phyloP scores from a whole-genome alignment of 768 basidiomycete genomes.

The Boletus reticuloceps region DNA sequence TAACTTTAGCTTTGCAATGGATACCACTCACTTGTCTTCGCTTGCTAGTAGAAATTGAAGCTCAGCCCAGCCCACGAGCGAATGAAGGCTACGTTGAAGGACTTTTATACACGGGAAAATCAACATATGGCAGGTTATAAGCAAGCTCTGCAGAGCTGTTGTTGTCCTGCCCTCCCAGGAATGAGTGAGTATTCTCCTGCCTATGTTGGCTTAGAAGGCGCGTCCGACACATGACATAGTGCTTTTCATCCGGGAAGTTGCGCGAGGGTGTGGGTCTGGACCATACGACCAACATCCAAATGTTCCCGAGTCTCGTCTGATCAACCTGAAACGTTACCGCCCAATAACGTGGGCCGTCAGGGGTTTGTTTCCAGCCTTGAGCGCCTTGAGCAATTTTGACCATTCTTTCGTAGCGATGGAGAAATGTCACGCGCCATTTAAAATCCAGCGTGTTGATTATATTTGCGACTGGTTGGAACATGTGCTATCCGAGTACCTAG shows the following conservation, averaged over 20 bases:
- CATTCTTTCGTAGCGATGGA: conserved; percentile 41
- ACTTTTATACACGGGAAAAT: conserved; percentile 25
- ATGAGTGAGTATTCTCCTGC: conserved; percentile 22
- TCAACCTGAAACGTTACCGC: conserved; percentile 40
- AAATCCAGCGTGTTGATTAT: conserved; percentile 32
- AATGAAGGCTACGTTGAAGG: conserved; percentile 14
- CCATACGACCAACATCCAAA: conserved; percentile 25
- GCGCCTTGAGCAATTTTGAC: not conserved
- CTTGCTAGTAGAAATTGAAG: conserved; percentile 19
- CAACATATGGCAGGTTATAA: conserved; percentile 31
- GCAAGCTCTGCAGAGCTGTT: conserved; percentile 27
- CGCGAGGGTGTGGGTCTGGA: conserved; percentile 33
- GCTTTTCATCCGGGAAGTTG: conserved; percentile 32
- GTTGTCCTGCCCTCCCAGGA: conserved; percentile 31
- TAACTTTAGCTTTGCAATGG: not conserved
- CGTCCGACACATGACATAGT: conserved; percentile 17
- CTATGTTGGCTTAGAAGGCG: not conserved
- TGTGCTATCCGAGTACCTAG: conserved; percentile 24
- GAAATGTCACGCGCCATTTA: conserved; percentile 43
- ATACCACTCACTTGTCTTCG: not conserved
- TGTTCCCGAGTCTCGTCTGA: conserved; percentile 27
- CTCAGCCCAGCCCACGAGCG: conserved; percentile 23
- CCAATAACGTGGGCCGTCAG: conserved; percentile 40
- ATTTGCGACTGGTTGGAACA: conserved; percentile 42
- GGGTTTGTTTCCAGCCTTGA: conserved; percentile 27